Percentiles rank a stretch among this genome's conserved stretches.
Evolutionary conservation across 192 early-diverging fungal genomes (phyloP).

Genomic region (Helicostylum pulchrum): DNA sequence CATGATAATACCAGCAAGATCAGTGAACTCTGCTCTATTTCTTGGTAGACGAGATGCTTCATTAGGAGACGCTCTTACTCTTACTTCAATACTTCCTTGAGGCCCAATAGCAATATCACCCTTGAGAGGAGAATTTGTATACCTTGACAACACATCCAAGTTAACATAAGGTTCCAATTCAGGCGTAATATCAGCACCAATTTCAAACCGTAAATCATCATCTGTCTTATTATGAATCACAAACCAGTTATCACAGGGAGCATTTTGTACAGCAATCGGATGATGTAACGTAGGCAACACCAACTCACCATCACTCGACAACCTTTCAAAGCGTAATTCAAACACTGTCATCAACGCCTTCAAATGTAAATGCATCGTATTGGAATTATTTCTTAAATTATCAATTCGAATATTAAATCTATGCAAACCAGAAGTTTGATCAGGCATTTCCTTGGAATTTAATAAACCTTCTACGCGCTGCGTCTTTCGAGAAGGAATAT

Average conservation of each 20-base stretch:
- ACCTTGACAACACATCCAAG: conserved; percentile 74
- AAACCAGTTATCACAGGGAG: conserved; percentile 83
- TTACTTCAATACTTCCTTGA: conserved; percentile 66
- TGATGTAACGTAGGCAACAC: conserved; percentile 70
- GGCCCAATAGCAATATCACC: conserved; percentile 65
- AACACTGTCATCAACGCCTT: conserved; percentile 61
- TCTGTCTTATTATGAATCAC: conserved; percentile 69
- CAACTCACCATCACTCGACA: conserved; percentile 57
- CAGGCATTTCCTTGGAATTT: conserved; percentile 58
- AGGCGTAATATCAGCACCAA: conserved; percentile 59
- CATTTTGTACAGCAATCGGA: conserved; percentile 52
- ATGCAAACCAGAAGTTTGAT: conserved; percentile 46
- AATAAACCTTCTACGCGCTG: conserved; percentile 56
- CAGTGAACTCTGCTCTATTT: conserved; percentile 53
- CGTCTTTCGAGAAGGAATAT: conserved; percentile 41
- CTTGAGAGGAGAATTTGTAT: conserved; percentile 75
- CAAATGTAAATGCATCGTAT: conserved; percentile 50
- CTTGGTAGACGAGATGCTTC: conserved; percentile 58
- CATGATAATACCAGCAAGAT: conserved; percentile 61
- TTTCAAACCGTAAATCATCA: conserved; percentile 77
- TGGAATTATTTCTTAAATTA: conserved; percentile 68
- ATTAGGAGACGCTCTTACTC: conserved; percentile 60
- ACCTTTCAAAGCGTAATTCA: conserved; percentile 72
- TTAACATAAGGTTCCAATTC: conserved; percentile 60
- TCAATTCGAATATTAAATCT: conserved; percentile 49